Percentiles rank a stretch among this genome's conserved stretches.
phyloP scores from a whole-genome alignment of 306 rosid species.

The Dalbergia oliveri region DNA sequence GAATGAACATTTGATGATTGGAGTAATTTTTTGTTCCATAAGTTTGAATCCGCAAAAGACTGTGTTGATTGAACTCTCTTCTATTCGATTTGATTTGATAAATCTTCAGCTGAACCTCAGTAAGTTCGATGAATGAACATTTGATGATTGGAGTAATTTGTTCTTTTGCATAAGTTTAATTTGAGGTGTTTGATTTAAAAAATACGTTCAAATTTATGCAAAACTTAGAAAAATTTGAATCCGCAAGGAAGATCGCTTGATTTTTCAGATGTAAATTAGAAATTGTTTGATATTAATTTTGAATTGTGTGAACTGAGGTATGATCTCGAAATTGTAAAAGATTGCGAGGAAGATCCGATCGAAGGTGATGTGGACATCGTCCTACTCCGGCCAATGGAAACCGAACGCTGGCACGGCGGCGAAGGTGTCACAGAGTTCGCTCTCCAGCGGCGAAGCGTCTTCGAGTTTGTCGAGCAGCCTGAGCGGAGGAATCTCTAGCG shows the following conservation, averaged over 20 bases:
- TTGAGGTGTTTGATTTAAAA: neutral
- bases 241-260: constrained; percentile 1
- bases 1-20: neutral
- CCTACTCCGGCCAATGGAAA: constrained; percentile 48
- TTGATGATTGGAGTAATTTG: neutral
- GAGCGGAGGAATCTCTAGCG: constrained; percentile 64
- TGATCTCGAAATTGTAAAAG: constrained; percentile 48
- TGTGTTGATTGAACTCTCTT: neutral
- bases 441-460: constrained; percentile 61
- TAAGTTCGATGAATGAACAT: neutral
- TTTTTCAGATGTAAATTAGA: neutral
- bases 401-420: constrained; percentile 19
- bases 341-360: constrained; percentile 73
- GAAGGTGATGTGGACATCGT: constrained; percentile 59
- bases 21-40: too few relatives aligned
- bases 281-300: neutral
- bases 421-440: constrained; percentile 51
- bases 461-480: constrained; percentile 71
- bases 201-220: neutral
- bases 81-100: neutral
- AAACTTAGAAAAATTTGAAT: neutral
- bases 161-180: too few relatives aligned
- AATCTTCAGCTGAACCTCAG: neutral
- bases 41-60: too few relatives aligned
- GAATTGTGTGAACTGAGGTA: constrained; percentile 26